A percentile compares a stretch with the other conserved stretches of the same genome.
Evolutionary conservation across 1,284 basidiomycete species (phyloP).

Genomic region (Leccinum ponderosum): DNA sequence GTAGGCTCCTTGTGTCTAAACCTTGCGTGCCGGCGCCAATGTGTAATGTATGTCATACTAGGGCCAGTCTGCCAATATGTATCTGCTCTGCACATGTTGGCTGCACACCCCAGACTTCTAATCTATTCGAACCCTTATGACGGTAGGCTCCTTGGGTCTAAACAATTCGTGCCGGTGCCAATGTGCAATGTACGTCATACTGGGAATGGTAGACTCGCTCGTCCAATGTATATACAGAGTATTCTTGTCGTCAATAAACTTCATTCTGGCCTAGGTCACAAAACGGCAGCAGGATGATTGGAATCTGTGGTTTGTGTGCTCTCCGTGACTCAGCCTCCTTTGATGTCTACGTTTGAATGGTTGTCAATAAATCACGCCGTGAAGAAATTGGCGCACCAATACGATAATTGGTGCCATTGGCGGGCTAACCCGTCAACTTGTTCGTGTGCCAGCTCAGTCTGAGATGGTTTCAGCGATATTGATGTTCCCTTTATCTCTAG

Average conservation of each 20-base stretch:
- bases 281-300: not conserved
- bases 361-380: not conserved
- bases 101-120: too few species aligned
- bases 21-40: too few species aligned
- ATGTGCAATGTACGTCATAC: not conserved
- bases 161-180: not conserved
- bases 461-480: not conserved
- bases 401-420: not conserved
- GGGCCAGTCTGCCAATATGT: too few species aligned
- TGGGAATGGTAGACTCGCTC: not conserved
- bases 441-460: not conserved
- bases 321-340: not conserved
- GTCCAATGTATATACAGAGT: not conserved
- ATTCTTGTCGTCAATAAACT: not conserved
- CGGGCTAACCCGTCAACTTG: not conserved
- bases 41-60: too few species aligned
- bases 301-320: not conserved
- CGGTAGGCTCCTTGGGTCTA: not conserved
- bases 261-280: not conserved
- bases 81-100: not conserved
- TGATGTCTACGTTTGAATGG: not conserved
- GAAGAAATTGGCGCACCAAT: not conserved
- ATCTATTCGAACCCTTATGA: not conserved
- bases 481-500: too few species aligned
- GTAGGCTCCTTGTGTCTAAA: too few species aligned